A percentile compares a stretch with the other conserved stretches of the same genome.
Conservation (phyloP, 352 stramenopile species). For the Phytophthora citrophthora region DNA sequence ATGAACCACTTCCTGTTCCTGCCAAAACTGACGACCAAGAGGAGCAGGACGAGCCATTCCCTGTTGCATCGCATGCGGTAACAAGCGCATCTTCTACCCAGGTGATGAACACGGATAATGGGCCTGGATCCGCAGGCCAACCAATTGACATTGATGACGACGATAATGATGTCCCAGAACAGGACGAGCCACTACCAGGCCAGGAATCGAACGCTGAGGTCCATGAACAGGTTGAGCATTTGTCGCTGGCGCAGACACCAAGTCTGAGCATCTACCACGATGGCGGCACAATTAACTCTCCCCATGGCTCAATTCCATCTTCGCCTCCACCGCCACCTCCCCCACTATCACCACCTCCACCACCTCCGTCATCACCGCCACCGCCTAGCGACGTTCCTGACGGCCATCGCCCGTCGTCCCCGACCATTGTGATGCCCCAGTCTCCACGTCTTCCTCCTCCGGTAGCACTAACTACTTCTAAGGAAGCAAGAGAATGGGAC, state of each 20-base stretch:
- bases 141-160: conserved; percentile 36
- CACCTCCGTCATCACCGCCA: conserved; percentile 37
- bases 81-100: background rate
- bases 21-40: conserved; percentile 36
- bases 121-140: conserved; percentile 9
- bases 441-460: conserved; percentile 38
- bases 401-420: conserved; percentile 38
- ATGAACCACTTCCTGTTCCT: conserved; percentile 58
- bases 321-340: conserved; percentile 50
- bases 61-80: conserved; percentile 8
- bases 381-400: conserved; percentile 24
- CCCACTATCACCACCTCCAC: conserved; percentile 53
- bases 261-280: conserved; percentile 8
- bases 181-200: conserved; percentile 64
- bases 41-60: conserved; percentile 39
- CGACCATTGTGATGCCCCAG: conserved; percentile 47
- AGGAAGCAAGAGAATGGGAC: conserved; percentile 22
- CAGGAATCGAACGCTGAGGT: conserved; percentile 1
- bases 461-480: conserved; percentile 7
- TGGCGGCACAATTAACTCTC: conserved; percentile 12
- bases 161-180: conserved; percentile 51
- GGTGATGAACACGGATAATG: background rate
- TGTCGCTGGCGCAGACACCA: conserved; percentile 13
- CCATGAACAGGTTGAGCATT: conserved; percentile 18
- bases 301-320: conserved; percentile 22